Percentiles rank a stretch among this genome's conserved stretches.
phyloP scores from a whole-genome alignment of 768 basidiomycete genomes.

The Leccinum obscurum region DNA sequence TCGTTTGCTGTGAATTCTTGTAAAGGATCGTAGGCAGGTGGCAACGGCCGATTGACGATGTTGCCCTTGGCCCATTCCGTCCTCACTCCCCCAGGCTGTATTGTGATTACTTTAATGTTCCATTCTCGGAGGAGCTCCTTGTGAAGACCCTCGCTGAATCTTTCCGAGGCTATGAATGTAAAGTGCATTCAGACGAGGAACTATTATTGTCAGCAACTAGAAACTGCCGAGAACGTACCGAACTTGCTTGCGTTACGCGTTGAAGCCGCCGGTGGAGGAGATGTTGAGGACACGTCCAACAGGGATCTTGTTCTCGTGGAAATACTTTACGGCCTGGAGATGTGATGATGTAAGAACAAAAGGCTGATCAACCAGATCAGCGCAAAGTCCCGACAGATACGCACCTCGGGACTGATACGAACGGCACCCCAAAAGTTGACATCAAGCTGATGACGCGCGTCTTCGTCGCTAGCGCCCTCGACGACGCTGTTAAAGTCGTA shows the following conservation, averaged over 20 bases:
- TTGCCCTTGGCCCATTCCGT: slow-evolving; percentile 23
- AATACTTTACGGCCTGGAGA: slow-evolving; percentile 27
- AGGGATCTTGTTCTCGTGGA: slow-evolving; percentile 29
- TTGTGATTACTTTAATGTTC: slow-evolving; percentile 27
- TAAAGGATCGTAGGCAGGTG: slow-evolving; percentile 16
- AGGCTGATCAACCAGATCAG: no score
- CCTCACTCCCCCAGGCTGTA: slow-evolving; percentile 22
- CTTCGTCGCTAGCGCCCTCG: slow-evolving; percentile 27
- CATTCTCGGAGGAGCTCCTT: slow-evolving; percentile 25
- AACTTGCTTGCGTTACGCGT: slow-evolving; percentile 22
- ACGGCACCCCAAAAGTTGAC: slow-evolving; percentile 36
- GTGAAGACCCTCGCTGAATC: slow-evolving; percentile 26
- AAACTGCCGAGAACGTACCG: slow-evolving; percentile 6
- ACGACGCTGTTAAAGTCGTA: slow-evolving; percentile 24
- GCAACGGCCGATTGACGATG: slow-evolving; percentile 16
- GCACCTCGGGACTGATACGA: slow-evolving; percentile 15
- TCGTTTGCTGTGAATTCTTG: not conserved
- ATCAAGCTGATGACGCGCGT: slow-evolving; percentile 30
- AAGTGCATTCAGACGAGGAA: not conserved
- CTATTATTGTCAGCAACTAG: no score
- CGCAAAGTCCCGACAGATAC: no score
- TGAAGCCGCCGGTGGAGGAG: slow-evolving; percentile 22
- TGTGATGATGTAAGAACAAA: not conserved
- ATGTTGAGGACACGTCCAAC: slow-evolving; percentile 25
- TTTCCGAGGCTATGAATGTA: slow-evolving; percentile 25